Conservation (phyloP, 1,284 basidiomycete genomes). For the Abortiporus biennis region DNA sequence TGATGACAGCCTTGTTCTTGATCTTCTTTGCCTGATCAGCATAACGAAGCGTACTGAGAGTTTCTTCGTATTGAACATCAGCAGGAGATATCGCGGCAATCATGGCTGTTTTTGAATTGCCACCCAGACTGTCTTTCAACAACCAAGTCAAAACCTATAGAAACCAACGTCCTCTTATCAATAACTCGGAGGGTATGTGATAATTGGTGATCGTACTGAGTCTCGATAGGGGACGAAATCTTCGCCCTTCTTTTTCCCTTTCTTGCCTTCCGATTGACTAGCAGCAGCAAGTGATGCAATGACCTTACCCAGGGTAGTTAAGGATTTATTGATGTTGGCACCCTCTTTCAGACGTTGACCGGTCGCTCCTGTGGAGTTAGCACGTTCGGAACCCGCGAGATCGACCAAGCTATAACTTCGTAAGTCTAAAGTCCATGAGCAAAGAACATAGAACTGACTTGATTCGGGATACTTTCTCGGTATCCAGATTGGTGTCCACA, state of each 20-base stretch:
- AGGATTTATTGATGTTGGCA: conserved; percentile 96
- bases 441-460: conserved; percentile 48
- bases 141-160: conserved; percentile 92
- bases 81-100: conserved; percentile 98
- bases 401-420: conserved; percentile 72
- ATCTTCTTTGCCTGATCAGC: conserved; percentile 99
- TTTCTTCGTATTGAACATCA: conserved; percentile 89
- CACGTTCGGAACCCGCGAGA: conserved; percentile 95
- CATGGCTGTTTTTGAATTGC: conserved; percentile 95
- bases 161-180: background rate
- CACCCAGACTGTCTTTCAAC: conserved; percentile 94
- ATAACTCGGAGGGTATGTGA: background rate
- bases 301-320: conserved; percentile 96
- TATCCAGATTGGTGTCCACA: conserved; percentile 76
- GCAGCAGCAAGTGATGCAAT: conserved; percentile 87
- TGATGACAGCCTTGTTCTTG: conserved; percentile 98
- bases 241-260: conserved; percentile 81
- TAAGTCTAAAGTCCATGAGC: conserved; percentile 12
- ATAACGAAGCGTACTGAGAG: conserved; percentile 90
- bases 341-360: conserved; percentile 93
- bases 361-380: conserved; percentile 95
- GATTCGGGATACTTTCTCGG: conserved; percentile 95
- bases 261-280: conserved; percentile 62
- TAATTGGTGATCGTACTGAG: conserved; percentile 51
- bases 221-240: conserved; percentile 95